Percentiles rank a stretch among this genome's conserved stretches.
phyloP scores from a whole-genome alignment of 2,329 filamentous ascomycete genomes.

The Trichophyton mentagrophytes region DNA sequence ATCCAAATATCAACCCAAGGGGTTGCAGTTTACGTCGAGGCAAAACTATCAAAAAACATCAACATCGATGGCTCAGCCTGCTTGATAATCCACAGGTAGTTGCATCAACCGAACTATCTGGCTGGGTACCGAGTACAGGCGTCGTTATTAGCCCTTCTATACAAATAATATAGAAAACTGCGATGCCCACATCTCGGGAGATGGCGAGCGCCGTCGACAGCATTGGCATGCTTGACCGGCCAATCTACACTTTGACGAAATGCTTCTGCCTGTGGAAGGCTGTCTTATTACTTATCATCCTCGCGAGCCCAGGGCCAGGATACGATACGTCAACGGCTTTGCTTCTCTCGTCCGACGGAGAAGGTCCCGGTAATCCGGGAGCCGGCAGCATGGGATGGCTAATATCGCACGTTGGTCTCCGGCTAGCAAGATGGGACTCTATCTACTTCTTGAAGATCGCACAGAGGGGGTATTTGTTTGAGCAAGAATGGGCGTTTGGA shows the following conservation, averaged over 20 bases:
- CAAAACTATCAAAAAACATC: no score
- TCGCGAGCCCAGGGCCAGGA: constrained; percentile 43
- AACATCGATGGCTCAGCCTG: no score
- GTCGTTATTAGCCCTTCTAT: not conserved
- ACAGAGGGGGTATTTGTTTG: constrained; percentile 43
- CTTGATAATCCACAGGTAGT: no score
- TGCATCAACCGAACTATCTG: not conserved
- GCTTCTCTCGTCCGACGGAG: constrained; percentile 18
- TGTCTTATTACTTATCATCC: constrained; percentile 38
- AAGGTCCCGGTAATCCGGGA: not conserved
- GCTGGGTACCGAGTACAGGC: not conserved
- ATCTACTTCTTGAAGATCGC: constrained; percentile 47
- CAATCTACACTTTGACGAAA: constrained; percentile 19
- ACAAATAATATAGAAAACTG: not conserved
- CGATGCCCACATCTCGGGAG: not conserved
- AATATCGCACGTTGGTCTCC: constrained; percentile 17
- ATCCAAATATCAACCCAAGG: no score
- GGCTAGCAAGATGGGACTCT: constrained; percentile 49
- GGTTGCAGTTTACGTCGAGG: no score
- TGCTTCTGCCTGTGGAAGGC: constrained; percentile 45
- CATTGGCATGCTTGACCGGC: not conserved
- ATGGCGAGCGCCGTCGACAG: not conserved
- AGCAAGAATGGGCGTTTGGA: constrained; percentile 57
- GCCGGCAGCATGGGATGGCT: not conserved
- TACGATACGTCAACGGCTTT: constrained; percentile 52